These are phyloP conservation scores for Zangia roseola DNA, from an alignment of 768 basidiomycete species.

Conservation along the genomic window DNA sequence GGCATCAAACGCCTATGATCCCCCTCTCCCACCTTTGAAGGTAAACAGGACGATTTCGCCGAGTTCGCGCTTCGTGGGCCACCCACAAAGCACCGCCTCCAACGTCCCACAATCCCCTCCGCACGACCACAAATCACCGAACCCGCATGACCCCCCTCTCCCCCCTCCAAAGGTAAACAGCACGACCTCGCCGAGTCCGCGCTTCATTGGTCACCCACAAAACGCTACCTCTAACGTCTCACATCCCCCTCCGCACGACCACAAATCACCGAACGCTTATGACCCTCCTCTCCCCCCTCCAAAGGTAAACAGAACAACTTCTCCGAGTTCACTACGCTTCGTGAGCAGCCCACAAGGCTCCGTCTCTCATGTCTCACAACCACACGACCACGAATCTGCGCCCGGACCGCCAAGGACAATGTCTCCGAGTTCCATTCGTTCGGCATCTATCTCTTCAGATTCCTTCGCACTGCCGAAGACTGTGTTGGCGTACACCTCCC, in stretches of 20 bases:
- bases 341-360: too few relatives aligned
- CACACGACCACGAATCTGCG: constrained; percentile 20
- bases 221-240: constrained; percentile 8
- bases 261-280: too few relatives aligned
- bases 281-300: too few relatives aligned
- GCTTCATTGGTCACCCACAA: constrained; percentile 17
- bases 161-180: constrained; percentile 43
- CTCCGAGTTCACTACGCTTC: too few relatives aligned
- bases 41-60: constrained; percentile 29
- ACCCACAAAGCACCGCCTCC: too few relatives aligned
- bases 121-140: too few relatives aligned
- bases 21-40: constrained; percentile 60
- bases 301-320: too few relatives aligned
- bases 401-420: constrained; percentile 28
- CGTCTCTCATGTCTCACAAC: too few relatives aligned
- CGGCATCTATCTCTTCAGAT: constrained; percentile 28
- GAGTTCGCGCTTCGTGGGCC: constrained; percentile 3
- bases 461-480: constrained; percentile 38
- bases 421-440: constrained; percentile 28
- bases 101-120: constrained; percentile 5
- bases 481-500: constrained; percentile 15
- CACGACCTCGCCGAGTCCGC: constrained; percentile 27
- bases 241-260: constrained; percentile 12
- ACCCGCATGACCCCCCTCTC: constrained; percentile 79
- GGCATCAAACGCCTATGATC: constrained; percentile 72